Percentiles rank a stretch among this genome's conserved stretches.
Conservation (phyloP, 441 rosid species). For the Geranium incanum region DNA sequence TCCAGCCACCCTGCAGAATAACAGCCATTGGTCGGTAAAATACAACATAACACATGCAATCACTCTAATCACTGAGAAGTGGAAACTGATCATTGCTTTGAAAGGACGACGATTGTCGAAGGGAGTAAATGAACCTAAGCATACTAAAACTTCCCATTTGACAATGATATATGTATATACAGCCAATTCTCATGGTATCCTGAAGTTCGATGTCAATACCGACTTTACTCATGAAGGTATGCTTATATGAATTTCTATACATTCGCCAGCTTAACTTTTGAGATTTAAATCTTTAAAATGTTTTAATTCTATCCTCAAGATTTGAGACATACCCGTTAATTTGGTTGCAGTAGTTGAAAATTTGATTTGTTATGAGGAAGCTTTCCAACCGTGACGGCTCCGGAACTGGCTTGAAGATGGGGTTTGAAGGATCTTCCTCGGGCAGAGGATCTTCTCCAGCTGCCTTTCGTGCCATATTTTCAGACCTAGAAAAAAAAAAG, state of each 20-base stretch:
- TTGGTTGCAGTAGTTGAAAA: slow-evolving; percentile 87
- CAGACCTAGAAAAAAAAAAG: slow-evolving; percentile 45
- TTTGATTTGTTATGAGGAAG: slow-evolving; percentile 85
- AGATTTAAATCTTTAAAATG: not conserved
- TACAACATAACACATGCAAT: no score
- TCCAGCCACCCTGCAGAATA: slow-evolving; percentile 67
- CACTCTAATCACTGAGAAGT: no score
- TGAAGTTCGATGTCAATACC: no score
- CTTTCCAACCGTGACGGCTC: slow-evolving; percentile 93
- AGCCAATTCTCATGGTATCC: no score
- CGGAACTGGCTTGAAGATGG: slow-evolving; percentile 74
- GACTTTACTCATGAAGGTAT: no score
- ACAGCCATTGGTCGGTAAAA: no score
- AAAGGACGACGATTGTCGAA: no score
- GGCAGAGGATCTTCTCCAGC: slow-evolving; percentile 91
- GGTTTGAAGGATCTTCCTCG: slow-evolving; percentile 90
- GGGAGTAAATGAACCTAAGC: no score
- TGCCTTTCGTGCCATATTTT: slow-evolving; percentile 72
- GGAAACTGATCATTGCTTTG: no score
- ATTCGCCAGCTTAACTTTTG: not conserved
- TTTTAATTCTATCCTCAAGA: not conserved
- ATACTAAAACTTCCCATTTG: no score
- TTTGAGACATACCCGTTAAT: slow-evolving; percentile 71
- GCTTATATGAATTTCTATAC: no score
- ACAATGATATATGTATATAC: no score